Base-by-base conservation (phyloP, 169 alveolate species). In the Cryptosporidium canis region DNA sequence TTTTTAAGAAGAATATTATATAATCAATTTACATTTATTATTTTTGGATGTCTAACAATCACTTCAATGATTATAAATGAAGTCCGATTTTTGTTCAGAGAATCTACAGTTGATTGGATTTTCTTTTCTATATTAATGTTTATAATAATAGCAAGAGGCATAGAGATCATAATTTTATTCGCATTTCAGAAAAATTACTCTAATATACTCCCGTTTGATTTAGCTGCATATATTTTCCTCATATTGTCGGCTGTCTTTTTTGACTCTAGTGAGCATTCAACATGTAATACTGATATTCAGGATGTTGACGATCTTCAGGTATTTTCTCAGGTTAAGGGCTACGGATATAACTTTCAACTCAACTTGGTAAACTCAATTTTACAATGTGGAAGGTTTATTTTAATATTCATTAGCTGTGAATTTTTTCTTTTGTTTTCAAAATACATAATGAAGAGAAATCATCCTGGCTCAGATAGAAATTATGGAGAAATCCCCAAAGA, bases 51-150 rank as follows among this genome's bases (percentile, higher is more conserved):
- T 0, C 21, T 77, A 29, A 77, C 87, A 39, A 16, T 77, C 14
- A 24, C 37, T 56, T 18, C 72, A 58, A 77, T 77, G 65, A 35
- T 77, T 21, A 58, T 77, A 6, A 77, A 77, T 77, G 87, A 77
- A 16, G 47, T 77, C 14, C 41, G 87, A 43, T 61, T 77, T 55
- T 43, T 77, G 18, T 77, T 77, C n/a, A 61, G 61, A 27, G 71
- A 77, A 29, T 77, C 87, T 29, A 58, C 44, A 5, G 33, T 21
- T 4, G 87, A 77, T 43, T 16, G 55, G 31, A 27, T 61, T 61
- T 43, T 77, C 39, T 58, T 55, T 27, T 29, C 77, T 39, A 77
- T 58, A 55, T 11, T 77, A 16, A 11, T 55, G 14, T 58, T 77
- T 43, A n/a, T 77, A 24, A 63, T 39, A 56, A 33, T 55, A 18